These are phyloP conservation scores for Fusarium sp. DNA, from an alignment of 2,329 filamentous ascomycete genomes.

Conservation along the genomic window DNA sequence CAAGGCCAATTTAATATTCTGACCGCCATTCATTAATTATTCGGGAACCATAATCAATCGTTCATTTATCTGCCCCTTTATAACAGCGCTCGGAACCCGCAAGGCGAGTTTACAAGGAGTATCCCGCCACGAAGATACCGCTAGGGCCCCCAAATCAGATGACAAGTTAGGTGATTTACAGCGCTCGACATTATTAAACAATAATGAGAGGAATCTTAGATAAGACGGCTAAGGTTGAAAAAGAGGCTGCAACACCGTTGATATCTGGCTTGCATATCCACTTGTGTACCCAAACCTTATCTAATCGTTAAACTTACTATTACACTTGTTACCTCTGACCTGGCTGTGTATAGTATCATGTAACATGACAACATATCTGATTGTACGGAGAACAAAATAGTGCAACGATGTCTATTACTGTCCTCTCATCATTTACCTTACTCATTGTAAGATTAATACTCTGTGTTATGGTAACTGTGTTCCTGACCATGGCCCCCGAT, in stretches of 20 bases:
- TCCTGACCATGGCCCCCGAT: neutral
- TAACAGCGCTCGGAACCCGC: neutral
- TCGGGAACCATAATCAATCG: neutral
- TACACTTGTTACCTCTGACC: neutral
- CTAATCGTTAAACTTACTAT: conserved; percentile 5
- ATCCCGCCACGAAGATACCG: neutral
- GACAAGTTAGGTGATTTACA: neutral
- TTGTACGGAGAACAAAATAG: neutral
- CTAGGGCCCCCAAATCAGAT: no score
- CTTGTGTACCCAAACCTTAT: conserved; percentile 14
- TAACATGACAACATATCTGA: neutral
- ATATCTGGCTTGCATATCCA: conserved; percentile 2
- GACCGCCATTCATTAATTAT: neutral
- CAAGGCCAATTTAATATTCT: neutral
- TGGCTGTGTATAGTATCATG: neutral
- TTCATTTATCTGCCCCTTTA: neutral
- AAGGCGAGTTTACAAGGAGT: neutral
- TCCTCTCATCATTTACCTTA: neutral
- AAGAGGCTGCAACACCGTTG: neutral
- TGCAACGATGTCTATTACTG: neutral
- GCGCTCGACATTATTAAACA: neutral
- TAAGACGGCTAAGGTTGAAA: neutral
- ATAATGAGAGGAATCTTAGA: neutral
- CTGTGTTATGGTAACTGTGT: neutral
- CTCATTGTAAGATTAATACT: neutral